Conservation (phyloP, 2,329 filamentous ascomycete species). For the Mollisia scopiformis region DNA sequence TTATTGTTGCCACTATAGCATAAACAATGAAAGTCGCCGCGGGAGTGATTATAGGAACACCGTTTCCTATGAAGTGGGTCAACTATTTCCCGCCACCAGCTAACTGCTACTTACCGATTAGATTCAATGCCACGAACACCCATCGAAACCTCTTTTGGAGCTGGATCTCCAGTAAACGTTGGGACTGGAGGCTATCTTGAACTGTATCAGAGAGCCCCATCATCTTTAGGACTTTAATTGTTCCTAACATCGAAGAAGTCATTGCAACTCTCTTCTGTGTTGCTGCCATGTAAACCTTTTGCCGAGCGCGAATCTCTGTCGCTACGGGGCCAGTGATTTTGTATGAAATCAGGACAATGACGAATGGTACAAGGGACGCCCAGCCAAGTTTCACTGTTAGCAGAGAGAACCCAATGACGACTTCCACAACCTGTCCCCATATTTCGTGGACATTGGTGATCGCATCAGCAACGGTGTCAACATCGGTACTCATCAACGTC, state of each 20-base stretch:
- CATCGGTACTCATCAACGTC: conserved; percentile 46
- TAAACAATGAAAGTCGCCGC: background rate
- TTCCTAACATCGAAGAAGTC: background rate
- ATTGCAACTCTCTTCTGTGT: background rate
- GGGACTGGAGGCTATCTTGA: background rate
- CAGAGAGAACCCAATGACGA: conserved; percentile 42
- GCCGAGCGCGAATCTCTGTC: background rate
- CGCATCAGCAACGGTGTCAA: conserved; percentile 36
- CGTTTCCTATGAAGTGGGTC: background rate
- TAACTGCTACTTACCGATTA: background rate
- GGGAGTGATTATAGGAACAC: background rate
- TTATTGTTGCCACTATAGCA: background rate
- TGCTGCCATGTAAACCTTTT: background rate
- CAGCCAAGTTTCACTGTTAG: conserved; percentile 44
- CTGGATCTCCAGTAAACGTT: background rate
- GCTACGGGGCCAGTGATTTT: too few species aligned
- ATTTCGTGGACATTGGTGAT: conserved; percentile 46
- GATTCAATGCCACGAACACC: background rate
- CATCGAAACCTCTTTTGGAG: background rate
- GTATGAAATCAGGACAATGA: conserved; percentile 39
- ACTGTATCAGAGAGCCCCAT: background rate
- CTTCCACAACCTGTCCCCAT: conserved; percentile 45
- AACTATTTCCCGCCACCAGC: too few species aligned
- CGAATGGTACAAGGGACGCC: conserved; percentile 44
- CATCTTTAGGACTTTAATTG: background rate